Conservation (phyloP, 129 eudicot genomes). For the Deinandra increscens region DNA sequence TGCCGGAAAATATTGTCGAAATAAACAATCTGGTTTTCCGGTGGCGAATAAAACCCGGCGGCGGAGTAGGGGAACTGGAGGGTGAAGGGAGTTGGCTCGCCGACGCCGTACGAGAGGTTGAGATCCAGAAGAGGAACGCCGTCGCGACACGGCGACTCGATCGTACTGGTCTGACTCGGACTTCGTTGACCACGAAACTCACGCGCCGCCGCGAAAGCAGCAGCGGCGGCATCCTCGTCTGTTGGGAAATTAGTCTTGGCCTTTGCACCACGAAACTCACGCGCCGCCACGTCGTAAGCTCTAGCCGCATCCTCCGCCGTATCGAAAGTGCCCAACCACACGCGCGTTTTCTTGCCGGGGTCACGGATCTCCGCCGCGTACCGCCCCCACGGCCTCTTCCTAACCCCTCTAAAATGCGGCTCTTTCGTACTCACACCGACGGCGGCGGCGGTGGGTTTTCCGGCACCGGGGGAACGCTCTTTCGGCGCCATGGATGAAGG, state of each 20-base stretch:
- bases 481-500: constrained; percentile 38
- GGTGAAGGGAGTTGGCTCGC: too few relatives aligned
- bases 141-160: constrained; percentile 49
- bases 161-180: constrained; percentile 58
- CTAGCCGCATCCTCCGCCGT: constrained; percentile 63
- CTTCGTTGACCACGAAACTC: constrained; percentile 28
- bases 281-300: constrained; percentile 59
- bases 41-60: too few relatives aligned
- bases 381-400: constrained; percentile 83
- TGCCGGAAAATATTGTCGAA: constrained; percentile 33
- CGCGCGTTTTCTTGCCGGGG: constrained; percentile 41
- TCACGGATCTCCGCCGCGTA: constrained; percentile 53
- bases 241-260: constrained; percentile 57
- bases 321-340: constrained; percentile 48
- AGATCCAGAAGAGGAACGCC: constrained; percentile 38
- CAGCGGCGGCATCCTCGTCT: background rate
- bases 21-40: constrained; percentile 28
- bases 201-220: too few relatives aligned
- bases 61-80: too few relatives aligned
- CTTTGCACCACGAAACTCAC: constrained; percentile 49
- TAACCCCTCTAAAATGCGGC: constrained; percentile 60
- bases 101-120: constrained; percentile 33
- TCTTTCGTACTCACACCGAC: constrained; percentile 25
- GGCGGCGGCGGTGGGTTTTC: constrained; percentile 23
- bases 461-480: constrained; percentile 26